Evolutionary conservation across 805 yeast genomes (phyloP).

Genomic region (Lachancea sp.): DNA sequence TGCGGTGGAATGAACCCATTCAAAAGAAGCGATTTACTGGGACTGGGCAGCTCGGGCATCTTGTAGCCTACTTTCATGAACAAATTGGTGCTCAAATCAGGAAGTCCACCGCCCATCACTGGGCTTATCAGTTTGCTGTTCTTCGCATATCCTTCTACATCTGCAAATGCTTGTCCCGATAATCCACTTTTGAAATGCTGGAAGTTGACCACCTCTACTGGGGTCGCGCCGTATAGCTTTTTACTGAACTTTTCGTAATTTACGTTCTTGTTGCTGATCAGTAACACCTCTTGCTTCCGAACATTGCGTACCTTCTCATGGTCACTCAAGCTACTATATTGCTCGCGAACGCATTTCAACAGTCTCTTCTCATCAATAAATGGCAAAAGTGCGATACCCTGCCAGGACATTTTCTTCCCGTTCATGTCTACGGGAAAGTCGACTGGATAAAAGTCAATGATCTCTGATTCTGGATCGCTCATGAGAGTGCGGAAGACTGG

Average conservation of each 20-base stretch:
- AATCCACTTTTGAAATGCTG: slow-evolving; percentile 48
- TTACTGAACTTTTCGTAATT: slow-evolving; percentile 33
- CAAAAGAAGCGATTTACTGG: slow-evolving; percentile 70
- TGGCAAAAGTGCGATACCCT: slow-evolving; percentile 84
- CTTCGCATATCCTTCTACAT: slow-evolving; percentile 28
- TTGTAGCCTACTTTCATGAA: slow-evolving; percentile 45
- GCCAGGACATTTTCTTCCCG: slow-evolving; percentile 93
- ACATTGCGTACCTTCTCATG: slow-evolving; percentile 67
- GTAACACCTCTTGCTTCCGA: slow-evolving; percentile 60
- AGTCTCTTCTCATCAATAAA: slow-evolving; percentile 82
- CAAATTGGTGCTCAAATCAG: slow-evolving; percentile 37
- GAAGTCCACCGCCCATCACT: slow-evolving; percentile 30
- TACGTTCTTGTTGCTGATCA: slow-evolving; percentile 59
- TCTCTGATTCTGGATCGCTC: slow-evolving; percentile 73
- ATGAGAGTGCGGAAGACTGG: slow-evolving; percentile 72
- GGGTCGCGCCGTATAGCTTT: slow-evolving; percentile 25
- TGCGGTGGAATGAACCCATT: slow-evolving; percentile 67
- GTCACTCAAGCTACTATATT: slow-evolving; percentile 57
- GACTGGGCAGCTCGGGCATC: slow-evolving; percentile 41
- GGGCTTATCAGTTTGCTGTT: slow-evolving; percentile 33
- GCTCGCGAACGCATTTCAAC: slow-evolving; percentile 54
- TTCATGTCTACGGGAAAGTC: slow-evolving; percentile 90
- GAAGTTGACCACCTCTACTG: slow-evolving; percentile 32
- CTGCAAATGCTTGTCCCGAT: slow-evolving; percentile 47
- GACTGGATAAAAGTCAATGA: slow-evolving; percentile 86